phyloP scores from a whole-genome alignment of 2,329 filamentous ascomycete genomes.

The Monilinia laxa region DNA sequence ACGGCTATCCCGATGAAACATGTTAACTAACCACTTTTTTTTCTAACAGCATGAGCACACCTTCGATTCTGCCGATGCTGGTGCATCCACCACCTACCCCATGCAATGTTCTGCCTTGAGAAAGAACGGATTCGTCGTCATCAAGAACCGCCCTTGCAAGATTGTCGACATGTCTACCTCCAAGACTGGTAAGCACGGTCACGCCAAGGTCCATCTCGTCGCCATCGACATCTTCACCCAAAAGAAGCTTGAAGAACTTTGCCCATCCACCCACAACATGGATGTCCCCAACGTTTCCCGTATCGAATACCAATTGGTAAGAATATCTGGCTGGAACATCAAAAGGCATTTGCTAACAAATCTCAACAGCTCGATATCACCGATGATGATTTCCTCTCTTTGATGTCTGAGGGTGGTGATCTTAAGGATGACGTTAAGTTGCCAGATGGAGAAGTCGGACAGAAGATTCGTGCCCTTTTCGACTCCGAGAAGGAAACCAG shows the following conservation, averaged over 20 bases:
- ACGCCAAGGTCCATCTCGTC: constrained; percentile 99
- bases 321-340: constrained; percentile 43
- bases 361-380: constrained; percentile 77
- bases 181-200: constrained; percentile 99
- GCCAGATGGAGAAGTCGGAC: constrained; percentile 84
- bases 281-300: constrained; percentile 93
- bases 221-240: constrained; percentile 98
- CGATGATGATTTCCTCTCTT: constrained; percentile 91
- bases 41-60: constrained; percentile 48
- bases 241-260: constrained; percentile 99
- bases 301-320: constrained; percentile 90
- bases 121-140: constrained; percentile 98
- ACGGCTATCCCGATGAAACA: neutral
- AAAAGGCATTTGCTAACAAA: neutral
- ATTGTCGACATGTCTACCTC: constrained; percentile 99
- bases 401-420: constrained; percentile 83
- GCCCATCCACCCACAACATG: constrained; percentile 97
- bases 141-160: constrained; percentile 99
- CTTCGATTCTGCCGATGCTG: constrained; percentile 95
- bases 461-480: constrained; percentile 83
- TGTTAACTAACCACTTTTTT: constrained; percentile 24
- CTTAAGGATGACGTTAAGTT: constrained; percentile 95
- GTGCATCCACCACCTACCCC: constrained; percentile 89
- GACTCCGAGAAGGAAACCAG: constrained; percentile 89
- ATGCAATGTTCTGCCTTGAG: constrained; percentile 99